Conservation (phyloP, 176 grass and related monocot species). For the Phragmites australis region DNA sequence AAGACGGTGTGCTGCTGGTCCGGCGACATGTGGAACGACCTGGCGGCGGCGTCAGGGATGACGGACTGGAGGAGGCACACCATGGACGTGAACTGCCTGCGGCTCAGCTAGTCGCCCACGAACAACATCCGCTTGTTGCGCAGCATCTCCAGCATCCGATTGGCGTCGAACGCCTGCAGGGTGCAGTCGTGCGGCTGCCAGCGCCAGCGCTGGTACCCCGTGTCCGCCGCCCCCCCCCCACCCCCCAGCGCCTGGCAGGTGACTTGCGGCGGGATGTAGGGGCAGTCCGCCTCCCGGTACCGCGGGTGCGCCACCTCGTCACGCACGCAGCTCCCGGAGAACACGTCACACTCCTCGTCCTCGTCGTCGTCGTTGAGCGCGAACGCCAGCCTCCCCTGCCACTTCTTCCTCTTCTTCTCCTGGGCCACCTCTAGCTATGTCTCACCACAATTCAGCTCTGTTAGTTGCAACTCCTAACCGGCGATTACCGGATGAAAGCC, state of each 20-base stretch:
- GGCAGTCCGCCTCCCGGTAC: slow-evolving; percentile 69
- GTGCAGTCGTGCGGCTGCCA: slow-evolving; percentile 71
- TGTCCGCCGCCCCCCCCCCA: slow-evolving; percentile 69
- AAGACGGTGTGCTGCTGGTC: slow-evolving; percentile 60
- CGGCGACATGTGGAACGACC: slow-evolving; percentile 54
- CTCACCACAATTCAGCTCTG: neutral
- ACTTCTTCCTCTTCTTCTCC: slow-evolving; percentile 5
- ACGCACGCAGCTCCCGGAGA: slow-evolving; percentile 61
- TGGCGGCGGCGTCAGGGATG: slow-evolving; percentile 32
- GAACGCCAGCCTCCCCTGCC: slow-evolving; percentile 53
- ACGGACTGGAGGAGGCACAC: slow-evolving; percentile 75
- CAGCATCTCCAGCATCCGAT: slow-evolving; percentile 57
- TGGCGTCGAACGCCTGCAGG: slow-evolving; percentile 72
- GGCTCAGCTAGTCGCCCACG: slow-evolving; percentile 79
- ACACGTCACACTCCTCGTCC: slow-evolving; percentile 62
- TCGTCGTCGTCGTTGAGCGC: slow-evolving; percentile 54
- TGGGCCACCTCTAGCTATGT: neutral
- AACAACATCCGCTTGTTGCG: slow-evolving; percentile 70
- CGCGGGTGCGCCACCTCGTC: slow-evolving; percentile 51
- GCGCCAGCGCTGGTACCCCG: slow-evolving; percentile 67
- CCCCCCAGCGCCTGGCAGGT: slow-evolving; percentile 69
- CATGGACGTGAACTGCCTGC: slow-evolving; percentile 88
- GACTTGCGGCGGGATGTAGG: slow-evolving; percentile 89
- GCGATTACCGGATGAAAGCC: neutral
- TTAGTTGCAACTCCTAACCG: neutral